Percentiles rank a stretch among this genome's conserved stretches.
Conservation (phyloP, 495 filamentous ascomycete genomes). For the Penicillium atrosanguineum region DNA sequence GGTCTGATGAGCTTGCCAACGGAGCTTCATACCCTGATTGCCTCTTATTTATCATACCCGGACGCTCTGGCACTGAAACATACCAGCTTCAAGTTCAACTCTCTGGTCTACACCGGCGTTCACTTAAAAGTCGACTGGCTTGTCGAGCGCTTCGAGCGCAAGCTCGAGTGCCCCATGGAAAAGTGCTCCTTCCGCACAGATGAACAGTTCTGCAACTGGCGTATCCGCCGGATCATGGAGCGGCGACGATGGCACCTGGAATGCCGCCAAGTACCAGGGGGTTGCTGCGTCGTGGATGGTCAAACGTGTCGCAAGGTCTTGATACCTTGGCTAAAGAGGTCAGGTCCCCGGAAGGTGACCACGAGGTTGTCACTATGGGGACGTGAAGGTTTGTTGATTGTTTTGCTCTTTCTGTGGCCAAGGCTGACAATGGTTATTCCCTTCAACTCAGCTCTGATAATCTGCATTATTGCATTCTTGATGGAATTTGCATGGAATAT, state of each 20-base stretch:
- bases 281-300: conserved; percentile 38
- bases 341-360: conserved; percentile 11
- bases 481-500: conserved; percentile 1
- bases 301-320: conserved; percentile 34
- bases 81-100: conserved; percentile 59
- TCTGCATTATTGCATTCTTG: background rate
- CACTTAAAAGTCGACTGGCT: conserved; percentile 66
- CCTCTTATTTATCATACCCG: conserved; percentile 72
- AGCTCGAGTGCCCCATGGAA: conserved; percentile 48
- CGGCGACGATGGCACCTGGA: conserved; percentile 42
- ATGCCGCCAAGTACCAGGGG: conserved; percentile 26
- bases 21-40: conserved; percentile 71
- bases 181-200: conserved; percentile 47
- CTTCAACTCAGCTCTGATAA: background rate
- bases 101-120: conserved; percentile 63
- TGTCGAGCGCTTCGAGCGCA: conserved; percentile 52
- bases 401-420: background rate
- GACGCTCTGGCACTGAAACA: conserved; percentile 71
- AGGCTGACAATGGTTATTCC: background rate
- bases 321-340: conserved; percentile 35
- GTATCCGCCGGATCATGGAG: conserved; percentile 43
- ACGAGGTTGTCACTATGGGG: conserved; percentile 10
- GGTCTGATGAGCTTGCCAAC: conserved; percentile 51
- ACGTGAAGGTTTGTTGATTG: conserved; percentile 31
- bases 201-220: conserved; percentile 41